Conservation (phyloP, 169 alveolate genomes). For the Cystoisospora suis region DNA sequence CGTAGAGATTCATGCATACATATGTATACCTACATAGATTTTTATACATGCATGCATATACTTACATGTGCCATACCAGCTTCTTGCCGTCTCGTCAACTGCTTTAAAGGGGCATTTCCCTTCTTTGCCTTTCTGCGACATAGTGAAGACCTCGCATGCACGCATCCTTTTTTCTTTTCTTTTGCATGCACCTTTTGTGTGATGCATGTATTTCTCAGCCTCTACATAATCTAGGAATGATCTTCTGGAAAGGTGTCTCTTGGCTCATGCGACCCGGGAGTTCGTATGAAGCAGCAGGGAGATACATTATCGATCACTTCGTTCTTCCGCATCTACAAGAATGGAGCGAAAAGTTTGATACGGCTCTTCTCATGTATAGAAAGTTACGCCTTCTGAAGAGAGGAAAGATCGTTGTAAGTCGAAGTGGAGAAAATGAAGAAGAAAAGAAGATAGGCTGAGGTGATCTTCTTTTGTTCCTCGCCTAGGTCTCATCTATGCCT, state of each 20-base stretch:
- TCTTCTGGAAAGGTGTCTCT: constrained; percentile 79
- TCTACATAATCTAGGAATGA: constrained; percentile 81
- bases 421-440: too few species aligned
- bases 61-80: neutral
- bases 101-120: neutral
- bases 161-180: neutral
- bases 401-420: constrained; percentile 79
- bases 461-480: too few species aligned
- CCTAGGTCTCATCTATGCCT: too few species aligned
- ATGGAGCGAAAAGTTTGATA: constrained; percentile 93
- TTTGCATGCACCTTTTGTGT: neutral
- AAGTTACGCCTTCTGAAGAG: constrained; percentile 91
- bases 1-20: too few species aligned
- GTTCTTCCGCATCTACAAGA: constrained; percentile 93
- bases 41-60: neutral
- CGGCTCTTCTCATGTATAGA: constrained; percentile 93
- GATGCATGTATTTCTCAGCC: constrained; percentile 58
- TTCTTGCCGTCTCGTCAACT: neutral
- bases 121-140: neutral
- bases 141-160: neutral
- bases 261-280: constrained; percentile 87
- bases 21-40: neutral
- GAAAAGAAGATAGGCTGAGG: too few species aligned
- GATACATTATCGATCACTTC: constrained; percentile 88
- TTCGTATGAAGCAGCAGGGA: constrained; percentile 94